Evolutionary conservation across 2,329 filamentous ascomycete species (phyloP), one percentile per base, ranked within the genome.

Genomic region (Aspergillus udagawae): DNA sequence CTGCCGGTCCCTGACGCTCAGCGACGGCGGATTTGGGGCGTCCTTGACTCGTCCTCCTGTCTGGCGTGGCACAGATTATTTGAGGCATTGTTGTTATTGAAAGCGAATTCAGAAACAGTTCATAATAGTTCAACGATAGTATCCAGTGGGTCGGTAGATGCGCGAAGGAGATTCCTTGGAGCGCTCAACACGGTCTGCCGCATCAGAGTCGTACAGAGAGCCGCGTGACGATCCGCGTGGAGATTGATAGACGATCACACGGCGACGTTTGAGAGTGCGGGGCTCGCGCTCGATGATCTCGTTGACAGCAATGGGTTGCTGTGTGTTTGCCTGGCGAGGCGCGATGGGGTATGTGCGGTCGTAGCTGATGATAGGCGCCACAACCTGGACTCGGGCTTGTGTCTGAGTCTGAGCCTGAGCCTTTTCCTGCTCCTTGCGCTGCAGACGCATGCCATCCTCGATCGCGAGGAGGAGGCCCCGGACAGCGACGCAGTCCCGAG

Each of bases 381-480:
- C 60, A 44, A 51, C 58, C 52, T 27, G 54, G 57, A 59, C 53
- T 49, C 51, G 63, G 41, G 48, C 20, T 21, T 6, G 44, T 12
- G 10, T 25, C 44, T 27, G 44, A 14, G 10, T 23, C 21, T 47
- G 44, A 23, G 44, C 56, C 21, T 47, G 44, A 23, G 44, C 56
- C 50, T 55, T 53, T 20, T 51, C 51, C 20, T 56, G 45, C 23
- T 60, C 55, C 47, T 61, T 63, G 35, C 52, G 60, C 54, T 56
- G 66, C 21, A 73, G 61, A 20, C 59, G 63, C 51, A 79, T 61
- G 5, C 78, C 78, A 12, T 72, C 67, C 53, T 78, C 76, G 25
- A 79, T 65, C 2, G 78, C 77, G 7, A 72, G 70, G 9, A 80
- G 67, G 17, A 81, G 67, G 20, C 65, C 67, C 17, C 69, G 69